Base-by-base conservation (phyloP, 441 rosid genomes). In the Jatropha podagrica region DNA sequence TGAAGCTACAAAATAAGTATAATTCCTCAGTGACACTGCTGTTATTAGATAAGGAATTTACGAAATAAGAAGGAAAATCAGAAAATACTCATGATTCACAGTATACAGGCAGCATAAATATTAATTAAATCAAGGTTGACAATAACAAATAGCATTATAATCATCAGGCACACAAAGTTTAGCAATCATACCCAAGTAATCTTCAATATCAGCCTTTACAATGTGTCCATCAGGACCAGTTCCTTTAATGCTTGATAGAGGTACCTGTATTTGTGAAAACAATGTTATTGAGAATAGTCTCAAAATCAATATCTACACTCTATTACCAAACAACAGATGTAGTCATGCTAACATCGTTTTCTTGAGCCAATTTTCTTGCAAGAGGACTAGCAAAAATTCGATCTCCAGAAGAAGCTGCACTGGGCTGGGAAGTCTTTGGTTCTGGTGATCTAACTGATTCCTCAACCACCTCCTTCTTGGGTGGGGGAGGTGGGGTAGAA, bases 131-230 rank as follows among this genome's bases (percentile, higher is more conserved):
- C 17, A 65, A 51, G 40, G 68, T 42, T 61, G 23, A 69, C 15
- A 66, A 54, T 62, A 68, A 76, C 32, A 64, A 59, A 64, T 44
- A 74, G 63, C 59, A 72, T 51, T 32, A 32, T 32, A 66, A 59
- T 18, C 67, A 73, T 63, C 58, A 59, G 49, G 67, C 40, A 59
- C 5, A 72, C 14, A 68, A 62, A 60, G 17, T 32, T 48, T 65
- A 63, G 76, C 23, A 62, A 62, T 60, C 71, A 77, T 90, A 95
- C 99, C 95, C 85, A 95, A 81, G 84, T 85, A 92, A 74, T 92
- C 99, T 84, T 95, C 95, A 66, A 95, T 81, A 86, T 95, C 98
- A 72, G 95, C 96, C 86, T 95, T 95, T 75, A 90, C 92, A 76
- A 95, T 90, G 64, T 64, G 84, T 74, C 97, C 97, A 75, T 91